Conservation (phyloP, 2,329 filamentous ascomycete species). For the Colletotrichum agaves region DNA sequence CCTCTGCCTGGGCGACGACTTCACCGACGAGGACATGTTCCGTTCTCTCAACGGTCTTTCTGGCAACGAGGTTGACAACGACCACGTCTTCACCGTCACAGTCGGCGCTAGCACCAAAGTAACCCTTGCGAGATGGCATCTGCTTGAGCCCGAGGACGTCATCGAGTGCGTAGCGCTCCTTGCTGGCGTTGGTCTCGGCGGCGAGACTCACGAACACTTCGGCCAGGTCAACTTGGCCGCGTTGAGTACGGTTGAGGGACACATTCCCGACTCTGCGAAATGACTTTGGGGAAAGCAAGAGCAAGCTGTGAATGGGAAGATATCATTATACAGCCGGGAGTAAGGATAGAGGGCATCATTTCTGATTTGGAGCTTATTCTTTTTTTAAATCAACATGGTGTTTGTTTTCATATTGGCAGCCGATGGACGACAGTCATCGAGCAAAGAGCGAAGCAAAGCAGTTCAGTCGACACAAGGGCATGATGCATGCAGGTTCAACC, state of each 20-base stretch:
- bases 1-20: constrained; percentile 92
- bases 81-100: constrained; percentile 89
- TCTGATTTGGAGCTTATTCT: background rate
- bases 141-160: constrained; percentile 89
- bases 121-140: constrained; percentile 89
- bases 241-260: constrained; percentile 63
- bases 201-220: constrained; percentile 52
- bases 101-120: constrained; percentile 93
- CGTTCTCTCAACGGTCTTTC: constrained; percentile 75
- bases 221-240: constrained; percentile 68
- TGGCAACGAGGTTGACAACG: constrained; percentile 63
- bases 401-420: constrained; percentile 10
- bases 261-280: constrained; percentile 51
- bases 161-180: constrained; percentile 74
- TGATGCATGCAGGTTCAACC: constrained; percentile 29
- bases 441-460: constrained; percentile 1
- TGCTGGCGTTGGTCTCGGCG: constrained; percentile 56
- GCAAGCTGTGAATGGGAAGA: background rate
- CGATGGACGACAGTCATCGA: constrained; percentile 28
- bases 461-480: constrained; percentile 26
- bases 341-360: constrained; percentile 29
- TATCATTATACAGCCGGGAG: constrained; percentile 35
- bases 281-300: background rate
- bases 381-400: background rate
- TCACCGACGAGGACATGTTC: constrained; percentile 98